Percentiles rank a stretch among this genome's conserved stretches.
These are phyloP conservation scores for Pseudocercospora fuligena DNA, from an alignment of 2,329 filamentous ascomycete genomes.

Conservation along the genomic window DNA sequence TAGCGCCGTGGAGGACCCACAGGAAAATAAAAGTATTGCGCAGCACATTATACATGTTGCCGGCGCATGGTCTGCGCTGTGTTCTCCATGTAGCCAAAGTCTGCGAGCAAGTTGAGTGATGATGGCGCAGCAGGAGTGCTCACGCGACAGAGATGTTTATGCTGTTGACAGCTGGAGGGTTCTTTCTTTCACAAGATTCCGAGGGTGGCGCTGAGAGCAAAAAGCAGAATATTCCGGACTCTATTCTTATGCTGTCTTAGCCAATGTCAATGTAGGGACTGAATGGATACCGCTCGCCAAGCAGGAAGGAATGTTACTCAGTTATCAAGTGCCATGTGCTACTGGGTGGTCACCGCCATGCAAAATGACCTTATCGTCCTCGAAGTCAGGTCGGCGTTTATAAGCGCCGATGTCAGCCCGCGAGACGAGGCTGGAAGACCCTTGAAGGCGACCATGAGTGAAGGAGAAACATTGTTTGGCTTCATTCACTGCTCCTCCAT, in stretches of 20 bases:
- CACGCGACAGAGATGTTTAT: slow-evolving; percentile 6
- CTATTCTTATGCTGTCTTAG: not conserved
- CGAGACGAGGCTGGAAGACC: not conserved
- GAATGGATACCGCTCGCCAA: too few species aligned
- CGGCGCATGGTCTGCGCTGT: slow-evolving; percentile 26
- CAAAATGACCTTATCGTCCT: not conserved
- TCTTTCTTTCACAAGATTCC: slow-evolving; percentile 3
- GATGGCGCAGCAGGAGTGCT: not conserved
- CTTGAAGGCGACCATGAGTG: not conserved
- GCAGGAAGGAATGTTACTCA: too few species aligned
- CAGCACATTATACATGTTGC: slow-evolving; percentile 34
- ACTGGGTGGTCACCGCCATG: too few species aligned
- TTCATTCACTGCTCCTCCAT: not conserved
- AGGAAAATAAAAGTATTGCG: slow-evolving; percentile 30
- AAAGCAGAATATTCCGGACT: not conserved
- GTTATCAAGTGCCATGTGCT: too few species aligned
- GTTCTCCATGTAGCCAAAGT: slow-evolving; percentile 10
- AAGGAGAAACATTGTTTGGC: not conserved
- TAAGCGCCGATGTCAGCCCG: not conserved
- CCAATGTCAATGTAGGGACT: too few species aligned
- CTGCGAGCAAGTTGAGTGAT: not conserved
- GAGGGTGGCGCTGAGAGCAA: not conserved
- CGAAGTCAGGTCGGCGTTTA: not conserved
- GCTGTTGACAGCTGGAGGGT: slow-evolving; percentile 16
- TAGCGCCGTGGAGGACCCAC: slow-evolving; percentile 22